Evolutionary conservation across 2,329 filamentous ascomycete genomes (phyloP), one percentile per base, ranked within the genome.

Genomic region (Phaeosphaeriaceae sp.): DNA sequence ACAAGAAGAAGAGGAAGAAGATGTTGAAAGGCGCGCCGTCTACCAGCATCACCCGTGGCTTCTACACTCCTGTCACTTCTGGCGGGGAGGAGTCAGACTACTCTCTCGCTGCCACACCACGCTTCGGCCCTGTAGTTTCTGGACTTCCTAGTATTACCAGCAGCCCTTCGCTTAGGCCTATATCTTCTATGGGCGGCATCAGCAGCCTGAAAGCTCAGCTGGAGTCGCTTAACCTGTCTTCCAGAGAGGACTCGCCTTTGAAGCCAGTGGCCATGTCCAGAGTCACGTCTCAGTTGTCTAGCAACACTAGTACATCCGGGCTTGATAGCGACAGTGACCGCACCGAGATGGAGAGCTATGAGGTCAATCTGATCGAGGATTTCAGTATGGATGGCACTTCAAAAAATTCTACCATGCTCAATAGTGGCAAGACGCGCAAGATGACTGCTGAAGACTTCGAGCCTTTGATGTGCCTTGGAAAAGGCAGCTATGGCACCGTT

Each of bases 401-500:
- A 1, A 72, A 74, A 54, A 55, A 64, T 4, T 68, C 64, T 6
- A 71, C 66, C 6, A 65, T 71, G 59, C 49, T 64, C 8, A 59
- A 63, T 13, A 64, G 58, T 36, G 84, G 85, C 60, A 82, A 83
- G 20, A 77, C 78, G 53, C 85, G 89, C 57, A 97, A 99, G 78
- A 97, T 97, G 88, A 88, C 87, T 7, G 87, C 92, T 2, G 85
- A 87, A 9, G 94, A 99, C 71, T 99, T 99, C 70, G 88, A 96
- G 66, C 86, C 89, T 9, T 78, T 99, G 42, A 89, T 90, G 41
- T 97, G 93, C 73, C 86, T 99, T 17, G 95, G 95, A 48, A 97
- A 97, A 71, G 94, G 94, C 40, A 92, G 94, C 12, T 99, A 94
- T 70, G 94, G 94, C 29, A 99, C 93, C 0, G 95, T 99, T 9